phyloP scores from a whole-genome alignment of 1,284 basidiomycete genomes.

The Tilletiaria anomala region DNA sequence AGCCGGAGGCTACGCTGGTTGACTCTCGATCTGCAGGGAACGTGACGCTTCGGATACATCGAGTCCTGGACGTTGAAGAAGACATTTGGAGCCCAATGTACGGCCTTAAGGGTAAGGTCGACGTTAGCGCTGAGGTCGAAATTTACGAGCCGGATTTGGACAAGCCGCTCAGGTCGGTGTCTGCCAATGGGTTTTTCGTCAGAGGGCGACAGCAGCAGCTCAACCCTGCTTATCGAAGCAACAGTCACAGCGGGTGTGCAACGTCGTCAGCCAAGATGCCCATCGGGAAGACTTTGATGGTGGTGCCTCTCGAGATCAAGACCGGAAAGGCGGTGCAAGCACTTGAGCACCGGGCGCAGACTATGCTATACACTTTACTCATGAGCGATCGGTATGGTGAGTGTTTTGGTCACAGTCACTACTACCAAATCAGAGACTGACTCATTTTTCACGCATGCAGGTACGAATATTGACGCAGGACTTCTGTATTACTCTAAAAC shows the following conservation, averaged over 20 bases:
- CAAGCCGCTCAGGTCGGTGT: too few species aligned
- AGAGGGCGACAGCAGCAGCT: too few species aligned
- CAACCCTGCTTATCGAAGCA: too few species aligned
- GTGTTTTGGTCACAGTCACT: too few species aligned
- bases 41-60: conserved; percentile 3
- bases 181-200: too few species aligned
- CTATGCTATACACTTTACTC: conserved; percentile 87
- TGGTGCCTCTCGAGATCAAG: conserved; percentile 81
- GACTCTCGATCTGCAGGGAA: not conserved
- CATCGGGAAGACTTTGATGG: conserved; percentile 10
- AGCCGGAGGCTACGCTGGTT: too few species aligned
- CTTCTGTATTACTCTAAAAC: conserved; percentile 86
- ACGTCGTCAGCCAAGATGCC: too few species aligned
- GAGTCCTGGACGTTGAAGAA: conserved; percentile 63
- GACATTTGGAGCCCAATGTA: conserved; percentile 93
- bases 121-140: conserved; percentile 60
- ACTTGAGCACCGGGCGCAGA: conserved; percentile 91
- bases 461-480: conserved; percentile 50
- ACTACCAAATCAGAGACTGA: too few species aligned
- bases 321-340: conserved; percentile 60
- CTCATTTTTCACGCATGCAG: too few species aligned
- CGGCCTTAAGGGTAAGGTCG: conserved; percentile 88
- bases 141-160: conserved; percentile 25
- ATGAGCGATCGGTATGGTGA: conserved; percentile 75
- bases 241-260: too few species aligned